Percentiles rank a stretch among this genome's conserved stretches.
phyloP scores from a whole-genome alignment of 1,284 basidiomycete species.

The Leccinum insigne region DNA sequence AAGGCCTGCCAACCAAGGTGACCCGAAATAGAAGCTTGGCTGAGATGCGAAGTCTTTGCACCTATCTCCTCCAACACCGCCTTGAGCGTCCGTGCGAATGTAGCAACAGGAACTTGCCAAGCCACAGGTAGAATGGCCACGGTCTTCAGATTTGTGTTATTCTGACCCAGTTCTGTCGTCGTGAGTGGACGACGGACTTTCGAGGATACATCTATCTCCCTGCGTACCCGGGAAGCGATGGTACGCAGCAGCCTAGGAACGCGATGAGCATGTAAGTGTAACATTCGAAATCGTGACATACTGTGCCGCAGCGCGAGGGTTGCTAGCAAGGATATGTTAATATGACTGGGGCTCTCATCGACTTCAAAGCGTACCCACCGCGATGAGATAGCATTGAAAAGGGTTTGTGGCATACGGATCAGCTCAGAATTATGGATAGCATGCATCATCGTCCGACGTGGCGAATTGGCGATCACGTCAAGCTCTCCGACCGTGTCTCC shows the following conservation, averaged over 20 bases:
- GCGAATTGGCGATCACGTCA: slow-evolving; percentile 96
- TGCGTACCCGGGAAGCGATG: slow-evolving; percentile 91
- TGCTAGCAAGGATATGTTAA: slow-evolving; percentile 47
- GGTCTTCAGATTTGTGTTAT: slow-evolving; percentile 93
- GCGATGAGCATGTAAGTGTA: slow-evolving; percentile 3
- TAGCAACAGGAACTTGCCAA: slow-evolving; percentile 82
- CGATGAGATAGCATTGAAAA: slow-evolving; percentile 96
- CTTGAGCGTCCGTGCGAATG: slow-evolving; percentile 89
- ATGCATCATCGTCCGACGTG: slow-evolving; percentile 89
- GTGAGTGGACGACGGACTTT: slow-evolving; percentile 45
- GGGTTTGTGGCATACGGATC: slow-evolving; percentile 95
- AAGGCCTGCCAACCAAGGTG: slow-evolving; percentile 94
- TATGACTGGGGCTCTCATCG: background rate
- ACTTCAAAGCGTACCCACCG: slow-evolving; percentile 46
- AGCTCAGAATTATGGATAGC: slow-evolving; percentile 98
- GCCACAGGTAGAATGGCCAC: slow-evolving; percentile 85
- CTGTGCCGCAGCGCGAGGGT: slow-evolving; percentile 95
- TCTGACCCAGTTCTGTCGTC: slow-evolving; percentile 62
- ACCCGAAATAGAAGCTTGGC: slow-evolving; percentile 88
- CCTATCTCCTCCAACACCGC: slow-evolving; percentile 83
- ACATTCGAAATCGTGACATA: slow-evolving; percentile 39
- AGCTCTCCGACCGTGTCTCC: slow-evolving; percentile 87
- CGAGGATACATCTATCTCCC: slow-evolving; percentile 70
- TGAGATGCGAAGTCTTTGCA: slow-evolving; percentile 85
- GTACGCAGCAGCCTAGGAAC: slow-evolving; percentile 72